Base-by-base conservation (phyloP, 257 asterid species). In the Lycium barbarum region DNA sequence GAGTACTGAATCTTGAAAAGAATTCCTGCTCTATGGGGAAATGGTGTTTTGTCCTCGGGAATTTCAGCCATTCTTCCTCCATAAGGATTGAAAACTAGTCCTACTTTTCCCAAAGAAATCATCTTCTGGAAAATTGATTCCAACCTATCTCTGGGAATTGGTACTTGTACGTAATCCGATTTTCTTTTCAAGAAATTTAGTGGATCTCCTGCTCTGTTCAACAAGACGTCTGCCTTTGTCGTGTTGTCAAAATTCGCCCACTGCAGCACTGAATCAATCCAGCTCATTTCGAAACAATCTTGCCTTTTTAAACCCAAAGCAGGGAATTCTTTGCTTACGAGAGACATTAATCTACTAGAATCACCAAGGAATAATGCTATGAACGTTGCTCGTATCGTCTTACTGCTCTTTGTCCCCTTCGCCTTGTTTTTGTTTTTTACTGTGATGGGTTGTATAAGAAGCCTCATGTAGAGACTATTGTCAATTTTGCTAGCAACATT, bases 1-100 rank as follows among this genome's bases (percentile, higher is more conserved):
- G 78, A 80, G 53, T 90, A 90, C 82, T 90, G 93, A 10, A 82
- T n/a, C n/a, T n/a, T n/a, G n/a, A n/a, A n/a, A n/a, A n/a, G n/a
- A n/a, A n/a, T n/a, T n/a, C n/a, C n/a, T n/a, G n/a, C n/a, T n/a
- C n/a, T n/a, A n/a, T n/a, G n/a, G n/a, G n/a, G n/a, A n/a, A n/a
- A n/a, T n/a, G n/a, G n/a, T n/a, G n/a, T n/a, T n/a, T n/a, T n/a
- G n/a, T n/a, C n/a, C n/a, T n/a, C n/a, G n/a, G n/a, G n/a, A n/a
- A n/a, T n/a, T n/a, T n/a, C n/a, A n/a, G n/a, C n/a, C n/a, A n/a
- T n/a, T n/a, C n/a, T n/a, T n/a, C n/a, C n/a, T n/a, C n/a, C n/a
- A n/a, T n/a, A n/a, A n/a, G n/a, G n/a, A n/a, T n/a, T n/a, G n/a
- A n/a, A n/a, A n/a, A n/a, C n/a, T n/a, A n/a, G n/a, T n/a, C n/a